Conservation (phyloP, 768 basidiomycete genomes). For the Phallus indusiatus region DNA sequence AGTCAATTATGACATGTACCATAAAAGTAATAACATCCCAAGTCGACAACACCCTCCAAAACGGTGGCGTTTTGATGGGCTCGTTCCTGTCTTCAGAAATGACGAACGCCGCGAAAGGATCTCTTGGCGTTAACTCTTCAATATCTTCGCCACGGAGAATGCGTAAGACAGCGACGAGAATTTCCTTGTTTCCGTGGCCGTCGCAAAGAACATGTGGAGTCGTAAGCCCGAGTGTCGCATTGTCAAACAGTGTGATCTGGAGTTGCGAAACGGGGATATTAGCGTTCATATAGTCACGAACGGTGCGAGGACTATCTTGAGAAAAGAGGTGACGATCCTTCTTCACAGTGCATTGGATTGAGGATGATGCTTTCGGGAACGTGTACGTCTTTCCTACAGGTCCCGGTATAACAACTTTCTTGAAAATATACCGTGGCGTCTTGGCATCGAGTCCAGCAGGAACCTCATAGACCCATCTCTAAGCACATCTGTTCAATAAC, state of each 20-base stretch:
- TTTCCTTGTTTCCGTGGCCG: conserved; percentile 12
- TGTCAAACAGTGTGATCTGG: conserved; percentile 7
- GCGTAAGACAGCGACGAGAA: background rate
- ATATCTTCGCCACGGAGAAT: conserved; percentile 9
- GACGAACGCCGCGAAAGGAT: background rate
- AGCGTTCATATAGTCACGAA: conserved; percentile 1
- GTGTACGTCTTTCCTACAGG: background rate
- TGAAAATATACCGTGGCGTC: conserved; percentile 5
- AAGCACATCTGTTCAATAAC: background rate
- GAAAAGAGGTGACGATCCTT: conserved; percentile 1
- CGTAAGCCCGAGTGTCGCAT: conserved; percentile 10
- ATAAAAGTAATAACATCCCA: background rate
- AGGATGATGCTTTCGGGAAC: background rate
- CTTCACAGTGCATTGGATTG: conserved; percentile 1
- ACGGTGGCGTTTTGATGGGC: background rate
- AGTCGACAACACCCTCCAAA: conserved; percentile 5
- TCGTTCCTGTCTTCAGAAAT: background rate
- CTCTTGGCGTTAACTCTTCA: background rate
- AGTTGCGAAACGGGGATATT: conserved; percentile 5
- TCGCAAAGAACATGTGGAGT: conserved; percentile 11
- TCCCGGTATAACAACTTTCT: background rate
- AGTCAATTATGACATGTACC: conserved; percentile 3
- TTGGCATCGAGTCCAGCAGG: background rate
- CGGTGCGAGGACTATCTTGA: conserved; percentile 9
- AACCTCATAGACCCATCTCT: conserved; percentile 9